Base-by-base conservation (phyloP, 2,329 filamentous ascomycete genomes). In the Arthrobotrys entomopaga region DNA sequence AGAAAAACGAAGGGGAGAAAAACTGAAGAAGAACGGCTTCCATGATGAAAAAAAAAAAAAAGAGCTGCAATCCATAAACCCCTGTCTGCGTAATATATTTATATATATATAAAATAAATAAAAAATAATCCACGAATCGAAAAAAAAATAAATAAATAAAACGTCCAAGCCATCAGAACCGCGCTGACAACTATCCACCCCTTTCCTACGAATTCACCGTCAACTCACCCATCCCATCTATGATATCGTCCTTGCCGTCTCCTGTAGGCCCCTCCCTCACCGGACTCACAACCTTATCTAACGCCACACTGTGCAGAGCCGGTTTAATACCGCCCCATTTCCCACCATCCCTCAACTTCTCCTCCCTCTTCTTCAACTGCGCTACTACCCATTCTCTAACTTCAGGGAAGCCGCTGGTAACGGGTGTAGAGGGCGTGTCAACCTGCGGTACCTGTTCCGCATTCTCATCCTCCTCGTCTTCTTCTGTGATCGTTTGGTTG, bases 371-470 rank as follows among this genome's bases (percentile, higher is more conserved):
- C 76, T 90, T 87, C 48, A 98, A 82, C 16, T 91, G 90, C 5
- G 83, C 84, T 43, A 85, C 86, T 0, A 97, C 94, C 95, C 95
- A 99, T 26, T 87, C 86, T 0, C 92, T 91, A 3, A 98, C 92
- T 80, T 98, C 93, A 42, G 78, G 99, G 94, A 61, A 89, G 87
- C 3, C 88, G 86, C 52, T 82, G 24, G 78, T 80, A 2, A 82
- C 80, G 19, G 80, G 79, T 52, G 64, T 40, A 6, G 56, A 3
- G 3, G 49, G 48, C 11, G n/a, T 56, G 20, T 61, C 38, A 67
- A 75, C 82, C 80, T 43, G 80, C 79, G 81, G 81, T 1, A 83
- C 84, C 11, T 82, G 83, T 43, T 83, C 82, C 49, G 86, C 86
- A 46, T 48, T 64, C 24, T 77, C 67, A 34, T 38, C 34, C 19